Base-by-base conservation (phyloP, 345 rosid species). In the Populus alba region DNA sequence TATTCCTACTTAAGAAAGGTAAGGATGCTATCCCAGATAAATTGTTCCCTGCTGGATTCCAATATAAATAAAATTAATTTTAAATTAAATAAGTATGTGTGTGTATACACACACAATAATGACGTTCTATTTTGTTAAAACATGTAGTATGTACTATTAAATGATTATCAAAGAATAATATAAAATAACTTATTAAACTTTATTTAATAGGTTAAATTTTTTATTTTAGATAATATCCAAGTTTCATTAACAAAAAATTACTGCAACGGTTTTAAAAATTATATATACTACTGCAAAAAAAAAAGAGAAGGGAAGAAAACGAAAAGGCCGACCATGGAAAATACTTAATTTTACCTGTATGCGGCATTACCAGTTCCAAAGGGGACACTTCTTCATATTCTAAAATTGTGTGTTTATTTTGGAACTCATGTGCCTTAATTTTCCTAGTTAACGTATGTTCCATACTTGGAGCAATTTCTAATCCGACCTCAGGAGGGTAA, bases 301-400 rank as follows among this genome's bases (percentile, higher is more conserved):
- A 5, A 68, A 25, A 63, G 49, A 31, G 61, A 41, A 7, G 5
- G 31, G 55, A 67, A 27, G 57, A n/a, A 41, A 16, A 74, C 31
- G 8, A 10, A 69, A 15, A 59, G 6, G 49, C 27, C 23, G n/a
- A 75, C 78, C 31, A 27, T 31, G 37, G 20, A 65, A 72, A 69
- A 74, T 7, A 49, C 66, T 6, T 38, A 18, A 33, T 35, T 63
- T 65, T 85, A 92, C 99, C 98, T 90, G 86, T 88, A 95, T 75
- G 82, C 83, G 23, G 99, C 98, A 82, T 86, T 85, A 72, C 97
- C 97, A 45, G 96, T 88, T 77, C 99, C 99, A 87, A 95, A 95
- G 0, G 90, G 80, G 80, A 95, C 70, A 89, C 29, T 79, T 93
- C 93, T 51, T 97, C 94, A 83, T 94, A 91, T 71, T 85, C 81